Percentiles rank a stretch among this genome's conserved stretches.
Evolutionary conservation across 495 filamentous ascomycete species (phyloP).

Genomic region (Hyaloscypha variabilis): DNA sequence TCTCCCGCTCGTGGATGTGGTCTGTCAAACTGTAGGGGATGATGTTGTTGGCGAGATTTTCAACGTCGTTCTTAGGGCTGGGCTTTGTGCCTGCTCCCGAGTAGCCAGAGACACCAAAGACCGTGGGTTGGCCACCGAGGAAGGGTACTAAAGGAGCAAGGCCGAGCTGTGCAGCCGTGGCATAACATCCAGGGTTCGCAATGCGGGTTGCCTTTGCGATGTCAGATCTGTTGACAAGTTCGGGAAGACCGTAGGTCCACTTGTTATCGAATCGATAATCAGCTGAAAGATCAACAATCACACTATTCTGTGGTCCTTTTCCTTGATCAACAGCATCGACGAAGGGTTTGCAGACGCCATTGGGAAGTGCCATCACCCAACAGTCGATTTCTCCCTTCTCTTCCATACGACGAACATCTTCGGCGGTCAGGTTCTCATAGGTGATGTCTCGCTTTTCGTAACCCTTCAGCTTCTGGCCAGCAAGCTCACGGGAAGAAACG

Average conservation of each 20-base stretch:
- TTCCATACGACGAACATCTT: constrained; percentile 91
- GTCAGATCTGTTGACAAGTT: constrained; percentile 75
- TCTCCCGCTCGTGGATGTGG: constrained; percentile 96
- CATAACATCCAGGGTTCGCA: constrained; percentile 94
- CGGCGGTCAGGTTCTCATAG: constrained; percentile 88
- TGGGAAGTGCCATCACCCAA: constrained; percentile 98
- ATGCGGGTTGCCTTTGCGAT: constrained; percentile 87
- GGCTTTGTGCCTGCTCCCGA: constrained; percentile 97
- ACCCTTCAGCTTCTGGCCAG: constrained; percentile 85
- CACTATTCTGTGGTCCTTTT: constrained; percentile 60
- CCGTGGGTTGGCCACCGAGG: constrained; percentile 78
- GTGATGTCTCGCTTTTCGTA: constrained; percentile 92
- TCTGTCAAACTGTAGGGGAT: constrained; percentile 93
- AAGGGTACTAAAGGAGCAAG: constrained; percentile 81
- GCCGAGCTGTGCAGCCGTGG: constrained; percentile 92
- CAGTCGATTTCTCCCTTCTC: constrained; percentile 92
- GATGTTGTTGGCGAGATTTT: constrained; percentile 84
- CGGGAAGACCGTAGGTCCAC: constrained; percentile 96
- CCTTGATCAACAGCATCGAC: constrained; percentile 87
- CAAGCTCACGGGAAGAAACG: constrained; percentile 93
- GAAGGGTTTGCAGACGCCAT: constrained; percentile 95
- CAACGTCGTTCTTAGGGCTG: constrained; percentile 91
- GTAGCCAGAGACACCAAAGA: constrained; percentile 95
- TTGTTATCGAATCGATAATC: constrained; percentile 90
- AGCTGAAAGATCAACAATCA: constrained; percentile 92